Evolutionary conservation across 1,284 basidiomycete species (phyloP).

Genomic region (Cutaneotrichosporon cyanovorans): DNA sequence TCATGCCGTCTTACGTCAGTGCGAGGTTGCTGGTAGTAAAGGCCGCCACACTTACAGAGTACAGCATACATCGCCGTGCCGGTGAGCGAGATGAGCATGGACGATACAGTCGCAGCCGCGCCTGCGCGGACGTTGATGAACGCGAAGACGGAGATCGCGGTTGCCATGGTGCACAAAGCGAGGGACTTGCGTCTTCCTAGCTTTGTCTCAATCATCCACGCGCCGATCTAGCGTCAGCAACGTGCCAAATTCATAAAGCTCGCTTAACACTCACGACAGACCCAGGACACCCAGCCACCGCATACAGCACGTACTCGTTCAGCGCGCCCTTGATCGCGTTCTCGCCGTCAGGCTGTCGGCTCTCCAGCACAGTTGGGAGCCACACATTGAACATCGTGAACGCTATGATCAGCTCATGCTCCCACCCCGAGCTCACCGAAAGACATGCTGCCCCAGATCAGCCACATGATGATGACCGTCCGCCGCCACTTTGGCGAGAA

Average conservation of each 20-base stretch:
- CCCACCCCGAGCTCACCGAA: constrained; percentile 54
- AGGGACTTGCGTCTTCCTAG: constrained; percentile 71
- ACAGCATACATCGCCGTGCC: constrained; percentile 90
- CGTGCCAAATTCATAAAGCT: too few relatives aligned
- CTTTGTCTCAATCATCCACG: constrained; percentile 72
- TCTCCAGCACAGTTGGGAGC: constrained; percentile 74
- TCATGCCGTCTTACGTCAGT: constrained; percentile 57
- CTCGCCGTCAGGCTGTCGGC: constrained; percentile 38
- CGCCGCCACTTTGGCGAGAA: constrained; percentile 71
- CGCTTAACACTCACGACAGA: constrained; percentile 58
- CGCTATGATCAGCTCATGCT: constrained; percentile 48
- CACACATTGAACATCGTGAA: constrained; percentile 98
- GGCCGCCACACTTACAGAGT: constrained; percentile 75
- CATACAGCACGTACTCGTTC: constrained; percentile 64
- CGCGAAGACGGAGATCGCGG: constrained; percentile 65
- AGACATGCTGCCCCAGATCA: constrained; percentile 70
- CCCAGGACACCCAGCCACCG: constrained; percentile 74
- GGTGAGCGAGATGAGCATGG: constrained; percentile 71
- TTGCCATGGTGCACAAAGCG: constrained; percentile 71
- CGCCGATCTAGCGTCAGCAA: constrained; percentile 59
- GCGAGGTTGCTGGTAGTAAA: constrained; percentile 12
- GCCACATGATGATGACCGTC: constrained; percentile 79
- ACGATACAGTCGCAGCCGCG: constrained; percentile 63
- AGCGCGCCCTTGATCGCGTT: constrained; percentile 60
- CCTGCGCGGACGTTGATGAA: constrained; percentile 61